phyloP scores from a whole-genome alignment of 2,329 filamentous ascomycete species.

The Neofusicoccum sp. region DNA sequence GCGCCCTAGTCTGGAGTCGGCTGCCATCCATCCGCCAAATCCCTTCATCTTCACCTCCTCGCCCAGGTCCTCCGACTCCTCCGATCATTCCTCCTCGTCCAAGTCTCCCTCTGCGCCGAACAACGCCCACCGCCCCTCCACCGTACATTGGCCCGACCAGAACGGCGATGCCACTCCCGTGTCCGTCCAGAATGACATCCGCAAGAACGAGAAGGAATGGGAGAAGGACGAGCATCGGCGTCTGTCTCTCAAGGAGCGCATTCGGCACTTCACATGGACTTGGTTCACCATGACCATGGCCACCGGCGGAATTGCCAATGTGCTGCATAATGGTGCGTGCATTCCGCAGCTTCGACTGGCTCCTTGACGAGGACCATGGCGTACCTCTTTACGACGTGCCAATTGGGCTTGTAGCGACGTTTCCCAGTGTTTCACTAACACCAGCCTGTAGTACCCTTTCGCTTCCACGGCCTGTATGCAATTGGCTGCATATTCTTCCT shows the following conservation, averaged over 20 bases:
- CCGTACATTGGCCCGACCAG: slow-evolving; percentile 1
- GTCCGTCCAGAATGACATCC: neutral
- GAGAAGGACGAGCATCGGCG: neutral
- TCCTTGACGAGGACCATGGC: neutral
- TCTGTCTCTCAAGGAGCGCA: slow-evolving; percentile 56
- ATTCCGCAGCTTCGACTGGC: neutral
- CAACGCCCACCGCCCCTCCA: neutral
- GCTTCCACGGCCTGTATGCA: slow-evolving; percentile 48
- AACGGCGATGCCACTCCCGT: neutral
- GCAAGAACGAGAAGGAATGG: neutral
- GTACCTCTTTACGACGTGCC: neutral
- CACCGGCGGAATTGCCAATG: slow-evolving; percentile 63
- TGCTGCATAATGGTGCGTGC: slow-evolving; percentile 57
- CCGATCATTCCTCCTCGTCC: neutral
- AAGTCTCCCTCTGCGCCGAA: neutral
- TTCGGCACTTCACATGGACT: slow-evolving; percentile 71
- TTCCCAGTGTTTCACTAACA: neutral
- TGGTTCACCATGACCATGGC: slow-evolving; percentile 75
- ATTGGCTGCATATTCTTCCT: slow-evolving; percentile 54
- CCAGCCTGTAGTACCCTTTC: slow-evolving; percentile 40
- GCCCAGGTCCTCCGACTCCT: neutral
- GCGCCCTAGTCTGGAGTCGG: neutral
- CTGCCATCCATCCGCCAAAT: neutral
- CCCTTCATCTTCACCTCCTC: slow-evolving; percentile 2
- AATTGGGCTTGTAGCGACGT: neutral